These are phyloP conservation scores for Aureobasidium musti DNA, from an alignment of 2,329 filamentous ascomycete genomes.

Conservation along the genomic window DNA sequence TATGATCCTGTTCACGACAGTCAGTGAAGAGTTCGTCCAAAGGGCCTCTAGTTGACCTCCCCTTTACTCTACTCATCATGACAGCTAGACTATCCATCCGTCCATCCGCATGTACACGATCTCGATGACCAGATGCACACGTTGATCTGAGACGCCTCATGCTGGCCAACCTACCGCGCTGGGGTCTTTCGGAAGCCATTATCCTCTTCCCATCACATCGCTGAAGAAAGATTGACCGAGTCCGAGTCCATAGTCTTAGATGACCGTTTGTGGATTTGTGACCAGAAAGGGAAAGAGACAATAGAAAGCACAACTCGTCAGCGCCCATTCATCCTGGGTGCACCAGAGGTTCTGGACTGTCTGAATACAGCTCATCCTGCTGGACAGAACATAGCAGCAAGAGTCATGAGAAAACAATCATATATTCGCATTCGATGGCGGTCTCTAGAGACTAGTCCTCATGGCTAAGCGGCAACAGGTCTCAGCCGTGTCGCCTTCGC, in stretches of 20 bases:
- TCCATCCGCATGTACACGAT: background rate
- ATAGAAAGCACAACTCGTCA: background rate
- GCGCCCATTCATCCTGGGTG: background rate
- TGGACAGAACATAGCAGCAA: background rate
- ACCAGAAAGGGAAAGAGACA: background rate
- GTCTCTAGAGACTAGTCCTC: background rate
- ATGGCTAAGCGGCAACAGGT: constrained; percentile 18
- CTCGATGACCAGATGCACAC: background rate
- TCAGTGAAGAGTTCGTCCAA: background rate
- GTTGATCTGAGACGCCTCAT: too few relatives aligned
- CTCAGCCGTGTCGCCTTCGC: background rate
- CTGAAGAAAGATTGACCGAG: too few relatives aligned
- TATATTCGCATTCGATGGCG: background rate
- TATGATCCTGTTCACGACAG: constrained; percentile 20
- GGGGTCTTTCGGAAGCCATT: background rate
- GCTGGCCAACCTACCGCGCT: background rate
- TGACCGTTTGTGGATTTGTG: too few relatives aligned
- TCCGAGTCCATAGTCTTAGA: background rate
- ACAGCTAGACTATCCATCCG: background rate
- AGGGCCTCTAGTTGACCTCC: background rate
- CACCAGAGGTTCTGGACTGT: background rate
- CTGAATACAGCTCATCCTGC: background rate
- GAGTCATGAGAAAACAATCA: background rate
- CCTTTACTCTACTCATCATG: background rate
- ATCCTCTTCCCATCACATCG: background rate